Evolutionary conservation across 352 stramenopile species (phyloP).

Genomic region (Globisporangium mamillatum): DNA sequence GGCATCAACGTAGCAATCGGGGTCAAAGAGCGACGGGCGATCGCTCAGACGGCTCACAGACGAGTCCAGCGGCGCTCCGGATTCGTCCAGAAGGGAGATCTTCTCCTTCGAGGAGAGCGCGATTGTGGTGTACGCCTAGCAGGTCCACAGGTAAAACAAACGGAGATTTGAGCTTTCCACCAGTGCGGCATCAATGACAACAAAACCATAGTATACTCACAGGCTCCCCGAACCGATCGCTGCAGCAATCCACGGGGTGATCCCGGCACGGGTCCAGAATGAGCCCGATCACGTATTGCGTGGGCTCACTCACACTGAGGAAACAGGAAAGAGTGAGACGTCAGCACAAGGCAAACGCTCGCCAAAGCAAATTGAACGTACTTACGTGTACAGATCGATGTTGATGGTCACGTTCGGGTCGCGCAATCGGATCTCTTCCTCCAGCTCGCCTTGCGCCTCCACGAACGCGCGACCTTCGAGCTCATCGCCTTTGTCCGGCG

Average conservation of each 20-base stretch:
- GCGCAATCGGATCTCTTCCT: conserved; percentile 35
- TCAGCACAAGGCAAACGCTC: not conserved
- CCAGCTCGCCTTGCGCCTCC: conserved; percentile 40
- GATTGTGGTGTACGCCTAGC: conserved; percentile 44
- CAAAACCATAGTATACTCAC: conserved; percentile 18
- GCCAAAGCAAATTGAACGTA: not conserved
- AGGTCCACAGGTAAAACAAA: not conserved
- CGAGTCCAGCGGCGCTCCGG: conserved; percentile 42
- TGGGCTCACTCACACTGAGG: conserved; percentile 43
- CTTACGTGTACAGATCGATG: conserved; percentile 67
- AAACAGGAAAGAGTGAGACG: not conserved
- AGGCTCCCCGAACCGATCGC: conserved; percentile 76
- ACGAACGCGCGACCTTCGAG: conserved; percentile 54
- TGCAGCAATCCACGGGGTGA: conserved; percentile 61
- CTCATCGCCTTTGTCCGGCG: conserved; percentile 66
- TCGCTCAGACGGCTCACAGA: conserved; percentile 70
- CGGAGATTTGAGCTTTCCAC: not conserved
- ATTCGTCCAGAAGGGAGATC: conserved; percentile 72
- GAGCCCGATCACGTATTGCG: conserved; percentile 76
- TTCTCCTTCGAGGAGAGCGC: conserved; percentile 41
- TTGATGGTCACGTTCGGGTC: conserved; percentile 47
- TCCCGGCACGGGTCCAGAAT: conserved; percentile 77
- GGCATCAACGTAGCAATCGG: conserved; percentile 68
- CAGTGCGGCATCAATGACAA: not conserved
- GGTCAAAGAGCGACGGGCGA: conserved; percentile 62